These are phyloP conservation scores for Penicillium sp. DNA, from an alignment of 2,329 filamentous ascomycete genomes.

Conservation along the genomic window DNA sequence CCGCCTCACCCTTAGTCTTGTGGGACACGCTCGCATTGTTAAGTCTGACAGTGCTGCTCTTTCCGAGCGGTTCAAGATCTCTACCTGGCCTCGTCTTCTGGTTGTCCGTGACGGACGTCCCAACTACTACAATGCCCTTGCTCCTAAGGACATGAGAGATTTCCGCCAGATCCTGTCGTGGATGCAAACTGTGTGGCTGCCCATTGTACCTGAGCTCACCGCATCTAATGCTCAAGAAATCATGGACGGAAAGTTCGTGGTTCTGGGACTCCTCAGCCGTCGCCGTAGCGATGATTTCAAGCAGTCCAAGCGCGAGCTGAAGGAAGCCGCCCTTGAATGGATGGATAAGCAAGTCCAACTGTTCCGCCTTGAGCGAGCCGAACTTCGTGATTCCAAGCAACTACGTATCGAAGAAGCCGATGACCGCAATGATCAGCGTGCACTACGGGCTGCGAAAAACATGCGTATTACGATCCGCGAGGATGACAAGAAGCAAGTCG, in stretches of 20 bases:
- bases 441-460: slow-evolving; percentile 79
- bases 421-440: slow-evolving; percentile 85
- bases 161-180: slow-evolving; percentile 75
- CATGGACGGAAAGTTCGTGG: slow-evolving; percentile 93
- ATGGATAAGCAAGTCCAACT: slow-evolving; percentile 92
- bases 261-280: slow-evolving; percentile 81
- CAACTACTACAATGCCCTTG: slow-evolving; percentile 83
- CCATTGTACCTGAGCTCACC: slow-evolving; percentile 90
- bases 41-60: slow-evolving; percentile 80
- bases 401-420: slow-evolving; percentile 94
- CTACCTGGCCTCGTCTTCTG: slow-evolving; percentile 90
- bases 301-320: slow-evolving; percentile 80
- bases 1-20: slow-evolving; percentile 78
- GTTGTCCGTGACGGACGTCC: slow-evolving; percentile 86
- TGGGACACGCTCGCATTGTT: slow-evolving; percentile 87
- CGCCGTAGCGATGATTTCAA: slow-evolving; percentile 76
- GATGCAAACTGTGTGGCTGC: slow-evolving; percentile 97
- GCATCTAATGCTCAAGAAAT: slow-evolving; percentile 89
- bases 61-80: slow-evolving; percentile 85
- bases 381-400: slow-evolving; percentile 90
- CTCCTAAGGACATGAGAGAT: slow-evolving; percentile 90
- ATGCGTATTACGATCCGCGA: slow-evolving; percentile 90
- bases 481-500: slow-evolving; percentile 80
- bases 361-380: slow-evolving; percentile 90
- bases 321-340: slow-evolving; percentile 94